Base-by-base conservation (phyloP, 1,139 yeast genomes). In the Eremothecium coryli region DNA sequence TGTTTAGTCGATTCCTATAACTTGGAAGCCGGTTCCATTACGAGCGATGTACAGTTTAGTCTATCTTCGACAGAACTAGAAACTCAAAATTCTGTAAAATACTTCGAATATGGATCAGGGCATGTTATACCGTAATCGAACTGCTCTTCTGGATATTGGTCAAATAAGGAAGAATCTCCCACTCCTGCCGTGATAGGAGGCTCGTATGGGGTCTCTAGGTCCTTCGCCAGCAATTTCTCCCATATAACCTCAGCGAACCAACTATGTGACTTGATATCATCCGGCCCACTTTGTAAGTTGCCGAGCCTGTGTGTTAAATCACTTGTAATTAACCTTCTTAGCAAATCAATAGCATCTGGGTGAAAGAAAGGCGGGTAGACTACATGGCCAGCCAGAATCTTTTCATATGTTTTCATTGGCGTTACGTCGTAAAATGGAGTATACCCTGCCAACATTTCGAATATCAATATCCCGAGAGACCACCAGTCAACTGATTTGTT, bases 401-500 rank as follows among this genome's bases (percentile, higher is more conserved):
- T 90, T 58, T 90, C 97, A 58, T 90, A 90, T 2, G 98, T 90
- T 56, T 88, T 86, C 90, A 90, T 86, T 43, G 96, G 97, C 10
- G 95, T 82, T 29, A 88, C 82, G 59, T 88, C 97, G 62, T 86
- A 90, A 60, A 90, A 90, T 21, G 98, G 98, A 4, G 98, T 90
- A 64, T 85, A 88, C 16, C 98, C 98, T 2, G 97, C 88, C 47
- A 90, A 70, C 97, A 90, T 90, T 66, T 90, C 98, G 59, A 80
- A 90, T 33, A 90, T 85, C 46, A 90, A 70, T 36, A 90, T 82
- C 12, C 98, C 97, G 43, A 90, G 68, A 0, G 95, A 85, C 98
- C 98, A 90, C 98, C 98, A 90, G 60, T 90, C 98, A 29, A 90
- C 96, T 18, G 95, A 82, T 62, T 88, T 88, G 63, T 90, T 90